Conservation (phyloP, 2,329 filamentous ascomycete genomes). For the Colletotrichum tropicicola region DNA sequence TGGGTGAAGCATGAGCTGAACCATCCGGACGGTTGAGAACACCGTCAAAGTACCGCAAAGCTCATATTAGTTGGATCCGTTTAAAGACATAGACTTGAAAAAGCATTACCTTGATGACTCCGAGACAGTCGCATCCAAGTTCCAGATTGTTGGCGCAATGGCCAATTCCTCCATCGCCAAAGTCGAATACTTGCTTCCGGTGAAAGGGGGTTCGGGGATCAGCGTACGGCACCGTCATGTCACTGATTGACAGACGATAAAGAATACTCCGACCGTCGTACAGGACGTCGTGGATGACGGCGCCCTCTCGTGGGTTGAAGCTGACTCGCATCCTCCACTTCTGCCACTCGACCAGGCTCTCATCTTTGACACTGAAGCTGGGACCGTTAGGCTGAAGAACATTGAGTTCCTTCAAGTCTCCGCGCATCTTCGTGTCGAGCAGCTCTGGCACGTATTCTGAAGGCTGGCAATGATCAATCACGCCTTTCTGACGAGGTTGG, state of each 20-base stretch:
- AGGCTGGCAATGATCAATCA: slow-evolving; percentile 60
- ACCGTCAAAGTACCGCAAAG: slow-evolving; percentile 57
- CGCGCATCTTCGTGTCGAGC: slow-evolving; percentile 41
- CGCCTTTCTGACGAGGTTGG: slow-evolving; percentile 46
- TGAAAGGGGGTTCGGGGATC: slow-evolving; percentile 58
- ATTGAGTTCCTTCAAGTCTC: slow-evolving; percentile 67
- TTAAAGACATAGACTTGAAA: neutral
- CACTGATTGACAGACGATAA: slow-evolving; percentile 64
- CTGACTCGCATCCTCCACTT: slow-evolving; percentile 65
- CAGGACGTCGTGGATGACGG: slow-evolving; percentile 65
- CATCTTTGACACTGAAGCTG: slow-evolving; percentile 52
- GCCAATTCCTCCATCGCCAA: slow-evolving; percentile 73
- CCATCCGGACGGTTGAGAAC: slow-evolving; percentile 63
- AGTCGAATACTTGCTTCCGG: slow-evolving; percentile 74
- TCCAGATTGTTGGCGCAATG: slow-evolving; percentile 72
- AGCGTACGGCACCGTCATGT: slow-evolving; percentile 50
- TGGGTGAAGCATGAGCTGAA: slow-evolving; percentile 61
- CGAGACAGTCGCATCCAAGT: slow-evolving; percentile 52
- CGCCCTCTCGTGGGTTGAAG: slow-evolving; percentile 67
- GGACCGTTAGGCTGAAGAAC: slow-evolving; percentile 69
- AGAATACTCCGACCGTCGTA: slow-evolving; percentile 66
- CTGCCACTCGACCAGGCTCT: slow-evolving; percentile 30
- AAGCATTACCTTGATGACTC: slow-evolving; percentile 57
- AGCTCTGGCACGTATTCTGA: slow-evolving; percentile 74
- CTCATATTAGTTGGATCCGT: too few species aligned